These are phyloP conservation scores for Gynandropsis gynandra DNA, from an alignment of 345 rosid genomes.

Conservation along the genomic window DNA sequence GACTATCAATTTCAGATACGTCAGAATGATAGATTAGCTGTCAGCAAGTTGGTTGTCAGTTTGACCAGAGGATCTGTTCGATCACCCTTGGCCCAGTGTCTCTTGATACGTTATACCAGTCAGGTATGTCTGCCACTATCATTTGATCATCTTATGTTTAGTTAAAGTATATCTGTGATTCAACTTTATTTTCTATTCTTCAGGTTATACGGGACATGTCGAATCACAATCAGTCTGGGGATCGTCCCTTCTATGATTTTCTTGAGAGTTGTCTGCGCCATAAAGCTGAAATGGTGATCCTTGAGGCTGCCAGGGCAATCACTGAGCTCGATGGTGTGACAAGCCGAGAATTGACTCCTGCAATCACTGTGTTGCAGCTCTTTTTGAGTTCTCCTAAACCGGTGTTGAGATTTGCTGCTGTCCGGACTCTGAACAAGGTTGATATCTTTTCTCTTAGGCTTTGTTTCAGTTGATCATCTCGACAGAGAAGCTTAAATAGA, in stretches of 20 bases:
- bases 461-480: no score
- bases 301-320: slow-evolving; percentile 99
- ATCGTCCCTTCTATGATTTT: slow-evolving; percentile 93
- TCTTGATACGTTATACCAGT: slow-evolving; percentile 79
- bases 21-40: slow-evolving; percentile 87
- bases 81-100: slow-evolving; percentile 96
- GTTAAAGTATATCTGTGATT: slow-evolving; percentile 5
- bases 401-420: slow-evolving; percentile 94
- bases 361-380: slow-evolving; percentile 95
- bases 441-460: background rate
- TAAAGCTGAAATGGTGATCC: slow-evolving; percentile 95
- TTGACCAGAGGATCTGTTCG: slow-evolving; percentile 95
- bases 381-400: slow-evolving; percentile 97
- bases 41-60: slow-evolving; percentile 81
- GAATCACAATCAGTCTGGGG: slow-evolving; percentile 64
- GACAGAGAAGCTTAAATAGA: slow-evolving; percentile 4
- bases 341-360: slow-evolving; percentile 90
- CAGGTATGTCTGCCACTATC: slow-evolving; percentile 44
- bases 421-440: slow-evolving; percentile 95
- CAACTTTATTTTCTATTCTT: slow-evolving; percentile 10
- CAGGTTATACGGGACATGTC: slow-evolving; percentile 91
- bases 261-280: slow-evolving; percentile 95
- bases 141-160: slow-evolving; percentile 3
- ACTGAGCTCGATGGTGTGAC: slow-evolving; percentile 94
- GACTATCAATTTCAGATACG: slow-evolving; percentile 53